Conservation (phyloP, 1,284 basidiomycete species). For the Leccinum solheimii region DNA sequence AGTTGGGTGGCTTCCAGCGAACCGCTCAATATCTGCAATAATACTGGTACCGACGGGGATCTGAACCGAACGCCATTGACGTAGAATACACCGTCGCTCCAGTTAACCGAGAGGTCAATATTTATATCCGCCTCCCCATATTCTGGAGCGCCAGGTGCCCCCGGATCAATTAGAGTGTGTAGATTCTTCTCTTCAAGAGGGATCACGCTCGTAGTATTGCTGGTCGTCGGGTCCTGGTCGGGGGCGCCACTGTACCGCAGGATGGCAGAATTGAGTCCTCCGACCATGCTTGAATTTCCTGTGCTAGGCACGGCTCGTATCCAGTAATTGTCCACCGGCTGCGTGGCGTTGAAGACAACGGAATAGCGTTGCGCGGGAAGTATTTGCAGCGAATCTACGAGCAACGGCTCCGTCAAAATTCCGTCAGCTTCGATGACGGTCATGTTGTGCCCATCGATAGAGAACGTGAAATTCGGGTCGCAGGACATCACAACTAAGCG, state of each 20-base stretch:
- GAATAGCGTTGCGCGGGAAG: slow-evolving; percentile 42
- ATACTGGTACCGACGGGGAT: slow-evolving; percentile 34
- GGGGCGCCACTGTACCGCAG: slow-evolving; percentile 52
- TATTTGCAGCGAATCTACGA: slow-evolving; percentile 34
- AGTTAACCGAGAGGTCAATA: slow-evolving; percentile 21
- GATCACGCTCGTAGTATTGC: slow-evolving; percentile 23
- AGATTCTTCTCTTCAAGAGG: slow-evolving; percentile 36
- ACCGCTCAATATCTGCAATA: slow-evolving; percentile 41
- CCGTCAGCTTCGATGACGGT: slow-evolving; percentile 46
- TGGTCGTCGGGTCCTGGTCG: slow-evolving; percentile 41
- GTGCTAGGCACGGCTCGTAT: slow-evolving; percentile 31
- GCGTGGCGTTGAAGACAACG: slow-evolving; percentile 38
- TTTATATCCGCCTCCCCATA: slow-evolving; percentile 28
- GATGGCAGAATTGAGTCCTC: slow-evolving; percentile 51
- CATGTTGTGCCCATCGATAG: slow-evolving; percentile 41
- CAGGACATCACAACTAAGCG: slow-evolving; percentile 43
- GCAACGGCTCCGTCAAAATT: slow-evolving; percentile 30
- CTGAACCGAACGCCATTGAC: slow-evolving; percentile 27
- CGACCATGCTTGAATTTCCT: slow-evolving; percentile 25
- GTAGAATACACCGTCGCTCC: slow-evolving; percentile 18
- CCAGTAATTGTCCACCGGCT: slow-evolving; percentile 40
- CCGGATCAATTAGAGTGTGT: slow-evolving; percentile 37
- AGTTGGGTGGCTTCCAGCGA: slow-evolving; percentile 27
- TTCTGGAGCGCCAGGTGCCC: slow-evolving; percentile 33
- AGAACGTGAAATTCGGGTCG: slow-evolving; percentile 39